A percentile compares a stretch with the other conserved stretches of the same genome.
Conservation (phyloP, 805 yeast species). For the Metschnikowia drakensbergensis region DNA sequence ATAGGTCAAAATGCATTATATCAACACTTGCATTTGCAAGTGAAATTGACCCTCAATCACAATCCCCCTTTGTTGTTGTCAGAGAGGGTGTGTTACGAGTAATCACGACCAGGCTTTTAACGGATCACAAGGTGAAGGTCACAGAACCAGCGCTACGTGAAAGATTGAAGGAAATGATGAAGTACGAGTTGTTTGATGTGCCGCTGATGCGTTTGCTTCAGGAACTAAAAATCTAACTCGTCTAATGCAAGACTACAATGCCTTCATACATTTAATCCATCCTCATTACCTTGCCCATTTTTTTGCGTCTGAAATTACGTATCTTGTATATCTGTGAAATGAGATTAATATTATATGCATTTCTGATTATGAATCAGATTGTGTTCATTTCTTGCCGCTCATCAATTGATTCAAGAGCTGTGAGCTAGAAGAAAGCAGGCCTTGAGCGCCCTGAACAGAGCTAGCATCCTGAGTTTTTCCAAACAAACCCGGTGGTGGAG, state of each 20-base stretch:
- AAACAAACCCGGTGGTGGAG: conserved; percentile 75
- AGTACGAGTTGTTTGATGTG: conserved; percentile 17
- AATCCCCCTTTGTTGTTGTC: conserved; percentile 8
- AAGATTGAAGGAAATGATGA: conserved; percentile 20
- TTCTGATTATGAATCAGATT: neutral
- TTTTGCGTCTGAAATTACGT: neutral
- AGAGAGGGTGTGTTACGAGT: conserved; percentile 9
- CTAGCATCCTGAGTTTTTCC: conserved; percentile 15
- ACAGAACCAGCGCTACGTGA: conserved; percentile 8
- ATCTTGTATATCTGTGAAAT: neutral
- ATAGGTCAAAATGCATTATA: conserved; percentile 16
- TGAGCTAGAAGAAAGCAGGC: conserved; percentile 54
- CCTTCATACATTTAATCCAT: no score
- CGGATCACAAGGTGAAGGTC: conserved; percentile 8
- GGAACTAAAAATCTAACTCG: neutral
- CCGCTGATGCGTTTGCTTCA: conserved; percentile 12
- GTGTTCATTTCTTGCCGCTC: conserved; percentile 59
- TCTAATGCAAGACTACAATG: neutral
- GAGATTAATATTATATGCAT: neutral
- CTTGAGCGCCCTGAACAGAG: conserved; percentile 9
- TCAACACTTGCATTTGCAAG: conserved; percentile 19
- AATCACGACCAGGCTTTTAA: conserved; percentile 10
- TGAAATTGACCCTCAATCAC: conserved; percentile 5
- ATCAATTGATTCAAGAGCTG: conserved; percentile 81
- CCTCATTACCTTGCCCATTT: neutral